Evolutionary conservation across 345 rosid genomes (phyloP), one percentile per base, ranked within the genome.

Genomic region (Citrus maxima): DNA sequence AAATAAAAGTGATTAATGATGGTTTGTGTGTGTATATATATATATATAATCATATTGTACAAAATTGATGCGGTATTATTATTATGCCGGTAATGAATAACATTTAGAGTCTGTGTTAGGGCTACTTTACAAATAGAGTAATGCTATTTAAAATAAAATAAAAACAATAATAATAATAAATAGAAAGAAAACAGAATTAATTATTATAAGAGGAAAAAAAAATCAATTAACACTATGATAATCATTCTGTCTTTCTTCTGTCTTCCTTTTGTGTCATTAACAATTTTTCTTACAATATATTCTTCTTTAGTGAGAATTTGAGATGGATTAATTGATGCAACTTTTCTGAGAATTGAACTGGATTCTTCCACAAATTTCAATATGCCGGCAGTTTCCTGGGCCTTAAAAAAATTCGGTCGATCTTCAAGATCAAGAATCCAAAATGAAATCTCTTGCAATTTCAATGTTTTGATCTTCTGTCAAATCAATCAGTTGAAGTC

Each of bases 101-200:
- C 72, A 77, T 79, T 56, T 81, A 82, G 83, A 79, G 54, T 67
- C 69, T 7, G 74, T 27, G 75, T 40, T 38, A 62, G 67, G 70
- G 65, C 58, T 80, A 27, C 78, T 73, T 46, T 46, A 46, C 49
- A 42, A 42, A 42, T 10, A 42, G 14, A 10, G 49, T 3, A 42
- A 42, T 42, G 16, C 16, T 46, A 46, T 13, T 42, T 42, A 12
- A 42, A 40, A 13, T 2, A 9, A 38, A 0, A 7, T 7, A 12
- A 10, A 46, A 12, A 12, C 0, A 37, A 46, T 0, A 46, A 34
- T 0, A 35, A 35, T 35, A 12, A 13, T 46, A 13, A 46, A 13
- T 46, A 12, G 18, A 46, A 46, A 46, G 51, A 46, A 46, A 46
- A 13, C 5, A 0, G 0, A 46, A 46, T 46, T 46, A 46, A 46